These are phyloP conservation scores for Paramecium primaurelia DNA, from an alignment of 73 alveolate genomes.

Conservation along the genomic window DNA sequence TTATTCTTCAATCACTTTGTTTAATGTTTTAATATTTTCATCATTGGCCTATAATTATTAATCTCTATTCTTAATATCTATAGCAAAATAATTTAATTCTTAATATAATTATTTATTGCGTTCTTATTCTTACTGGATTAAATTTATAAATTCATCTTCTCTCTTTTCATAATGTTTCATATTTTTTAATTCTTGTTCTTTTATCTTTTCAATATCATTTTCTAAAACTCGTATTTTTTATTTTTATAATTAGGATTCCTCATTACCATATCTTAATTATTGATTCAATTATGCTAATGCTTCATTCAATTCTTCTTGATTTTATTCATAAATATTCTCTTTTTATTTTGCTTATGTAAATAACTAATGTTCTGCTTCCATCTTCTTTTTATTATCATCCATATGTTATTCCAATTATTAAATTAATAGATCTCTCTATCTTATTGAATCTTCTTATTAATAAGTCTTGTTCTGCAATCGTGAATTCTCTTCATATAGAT, in stretches of 20 bases:
- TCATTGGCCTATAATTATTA: not conserved
- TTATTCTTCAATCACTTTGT: conserved; percentile 21
- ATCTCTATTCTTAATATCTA: not conserved
- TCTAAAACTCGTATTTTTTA: not conserved
- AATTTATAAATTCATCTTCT: conserved; percentile 39
- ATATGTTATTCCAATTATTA: not conserved
- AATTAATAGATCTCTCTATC: not conserved
- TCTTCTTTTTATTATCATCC: not conserved
- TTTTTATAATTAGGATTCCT: not conserved
- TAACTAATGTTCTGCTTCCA: not conserved
- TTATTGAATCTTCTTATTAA: not conserved
- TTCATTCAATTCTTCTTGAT: conserved; percentile 13
- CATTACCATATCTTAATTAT: not conserved
- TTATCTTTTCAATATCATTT: not conserved
- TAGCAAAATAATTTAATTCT: not conserved
- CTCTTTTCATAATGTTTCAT: conserved; percentile 47
- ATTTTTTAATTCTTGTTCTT: not conserved
- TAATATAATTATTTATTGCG: not conserved
- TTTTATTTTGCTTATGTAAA: not conserved
- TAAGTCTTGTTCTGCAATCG: not conserved
- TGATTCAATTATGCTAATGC: not conserved
- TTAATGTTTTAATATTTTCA: conserved; percentile 6
- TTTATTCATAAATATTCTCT: not conserved
- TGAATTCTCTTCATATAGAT: not conserved
- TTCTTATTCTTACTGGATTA: not conserved